These are phyloP conservation scores for Xylona heveae DNA, from an alignment of 495 filamentous ascomycete genomes.

Conservation along the genomic window DNA sequence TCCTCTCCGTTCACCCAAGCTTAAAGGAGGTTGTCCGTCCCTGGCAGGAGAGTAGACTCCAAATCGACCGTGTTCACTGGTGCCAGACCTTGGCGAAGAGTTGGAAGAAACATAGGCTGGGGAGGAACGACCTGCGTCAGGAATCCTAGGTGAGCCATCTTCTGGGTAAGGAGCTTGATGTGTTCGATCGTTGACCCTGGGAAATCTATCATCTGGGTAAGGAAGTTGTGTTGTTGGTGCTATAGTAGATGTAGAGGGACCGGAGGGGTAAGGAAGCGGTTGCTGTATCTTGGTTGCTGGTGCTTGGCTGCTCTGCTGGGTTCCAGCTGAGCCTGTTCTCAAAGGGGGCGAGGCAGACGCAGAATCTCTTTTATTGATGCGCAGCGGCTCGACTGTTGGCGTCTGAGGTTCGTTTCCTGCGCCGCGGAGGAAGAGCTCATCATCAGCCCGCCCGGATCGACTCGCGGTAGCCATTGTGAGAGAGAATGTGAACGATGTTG, in stretches of 20 bases:
- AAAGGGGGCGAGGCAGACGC: slow-evolving; percentile 13
- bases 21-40: slow-evolving; percentile 10
- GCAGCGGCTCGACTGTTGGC: slow-evolving; percentile 62
- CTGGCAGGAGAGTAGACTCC: slow-evolving; percentile 6
- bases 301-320: slow-evolving; percentile 19
- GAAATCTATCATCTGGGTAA: slow-evolving; percentile 58
- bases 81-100: slow-evolving; percentile 14
- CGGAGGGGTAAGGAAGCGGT: slow-evolving; percentile 35
- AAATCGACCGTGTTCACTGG: slow-evolving; percentile 13
- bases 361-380: slow-evolving; percentile 57
- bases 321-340: slow-evolving; percentile 15
- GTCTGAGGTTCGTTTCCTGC: slow-evolving; percentile 34
- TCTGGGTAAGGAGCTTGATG: slow-evolving; percentile 26
- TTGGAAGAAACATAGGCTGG: slow-evolving; percentile 11
- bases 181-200: slow-evolving; percentile 18
- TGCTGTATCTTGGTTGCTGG: slow-evolving; percentile 13
- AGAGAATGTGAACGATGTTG: no score
- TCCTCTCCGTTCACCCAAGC: slow-evolving; percentile 49
- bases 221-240: slow-evolving; percentile 42
- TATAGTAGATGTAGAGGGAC: slow-evolving; percentile 42
- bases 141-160: slow-evolving; percentile 14
- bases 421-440: slow-evolving; percentile 58
- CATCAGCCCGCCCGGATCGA: slow-evolving; percentile 18
- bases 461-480: background rate
- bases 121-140: slow-evolving; percentile 9